Evolutionary conservation across 306 rosid genomes (phyloP).

Genomic region (Casuarina glauca): DNA sequence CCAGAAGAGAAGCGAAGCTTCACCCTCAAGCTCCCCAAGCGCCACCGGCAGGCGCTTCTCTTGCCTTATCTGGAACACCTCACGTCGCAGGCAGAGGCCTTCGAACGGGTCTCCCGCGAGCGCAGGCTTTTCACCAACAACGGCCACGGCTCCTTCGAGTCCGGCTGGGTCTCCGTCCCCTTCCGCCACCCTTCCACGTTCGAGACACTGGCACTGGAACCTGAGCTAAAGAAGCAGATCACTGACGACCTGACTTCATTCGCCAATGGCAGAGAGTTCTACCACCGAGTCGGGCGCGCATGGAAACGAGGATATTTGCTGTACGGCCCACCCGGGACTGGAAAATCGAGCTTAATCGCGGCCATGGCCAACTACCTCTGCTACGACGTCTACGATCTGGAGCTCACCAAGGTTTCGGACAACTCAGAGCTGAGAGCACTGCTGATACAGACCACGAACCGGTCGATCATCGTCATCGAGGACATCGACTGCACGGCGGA

Average conservation of each 20-base stretch:
- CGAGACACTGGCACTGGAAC: constrained; percentile 70
- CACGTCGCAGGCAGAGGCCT: constrained; percentile 64
- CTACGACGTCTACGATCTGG: constrained; percentile 84
- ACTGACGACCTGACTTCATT: constrained; percentile 65
- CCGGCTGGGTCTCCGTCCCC: constrained; percentile 91
- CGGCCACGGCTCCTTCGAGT: constrained; percentile 65
- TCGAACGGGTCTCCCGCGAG: constrained; percentile 74
- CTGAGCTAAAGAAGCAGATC: constrained; percentile 60
- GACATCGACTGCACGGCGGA: constrained; percentile 85
- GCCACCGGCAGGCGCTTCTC: constrained; percentile 64
- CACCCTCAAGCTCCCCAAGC: constrained; percentile 78
- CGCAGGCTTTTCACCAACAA: constrained; percentile 77
- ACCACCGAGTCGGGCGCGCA: constrained; percentile 78
- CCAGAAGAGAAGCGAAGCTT: constrained; percentile 76
- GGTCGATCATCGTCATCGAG: constrained; percentile 79
- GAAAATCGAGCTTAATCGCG: constrained; percentile 82
- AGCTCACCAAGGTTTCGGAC: constrained; percentile 75
- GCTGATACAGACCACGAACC: constrained; percentile 78
- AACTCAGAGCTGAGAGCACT: constrained; percentile 78
- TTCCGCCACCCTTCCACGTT: constrained; percentile 87
- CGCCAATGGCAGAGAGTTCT: constrained; percentile 64
- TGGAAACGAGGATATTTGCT: constrained; percentile 90
- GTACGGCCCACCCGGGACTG: constrained; percentile 86
- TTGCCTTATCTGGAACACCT: constrained; percentile 59
- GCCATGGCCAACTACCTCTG: constrained; percentile 89